Conservation (phyloP, 805 yeast species). For the Saccharomycopsis javanensis region DNA sequence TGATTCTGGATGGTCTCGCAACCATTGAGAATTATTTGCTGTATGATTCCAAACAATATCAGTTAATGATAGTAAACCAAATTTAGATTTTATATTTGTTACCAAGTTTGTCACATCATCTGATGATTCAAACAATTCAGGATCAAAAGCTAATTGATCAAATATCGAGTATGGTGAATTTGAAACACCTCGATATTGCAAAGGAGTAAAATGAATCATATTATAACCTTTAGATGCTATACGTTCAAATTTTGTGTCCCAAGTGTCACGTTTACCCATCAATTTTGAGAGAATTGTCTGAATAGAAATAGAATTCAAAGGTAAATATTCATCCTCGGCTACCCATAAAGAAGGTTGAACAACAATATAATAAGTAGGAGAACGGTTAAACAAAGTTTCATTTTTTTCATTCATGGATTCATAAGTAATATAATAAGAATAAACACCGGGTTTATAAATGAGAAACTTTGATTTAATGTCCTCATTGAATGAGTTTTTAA, state of each 20-base stretch:
- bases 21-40: constrained; percentile 83
- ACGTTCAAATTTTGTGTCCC: constrained; percentile 58
- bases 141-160: constrained; percentile 78
- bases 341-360: constrained; percentile 69
- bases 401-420: constrained; percentile 27
- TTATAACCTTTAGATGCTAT: constrained; percentile 76
- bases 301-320: constrained; percentile 69
- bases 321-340: constrained; percentile 40
- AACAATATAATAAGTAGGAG: constrained; percentile 43
- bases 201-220: constrained; percentile 93
- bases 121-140: constrained; percentile 44
- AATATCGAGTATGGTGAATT: constrained; percentile 88
- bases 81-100: constrained; percentile 37
- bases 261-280: constrained; percentile 60
- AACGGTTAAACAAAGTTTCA: constrained; percentile 45
- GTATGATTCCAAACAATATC: constrained; percentile 95
- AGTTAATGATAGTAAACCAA: constrained; percentile 66
- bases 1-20: constrained; percentile 75
- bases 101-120: constrained; percentile 48
- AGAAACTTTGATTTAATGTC: constrained; percentile 54
- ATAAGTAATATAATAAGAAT: constrained; percentile 61
- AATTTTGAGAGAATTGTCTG: constrained; percentile 87
- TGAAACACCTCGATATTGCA: constrained; percentile 81
- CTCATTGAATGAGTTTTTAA: constrained; percentile 49
- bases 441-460: constrained; percentile 70